Evolutionary conservation across 768 basidiomycete species (phyloP), one percentile per base, ranked within the genome.

Genomic region (Roridomyces roridus): DNA sequence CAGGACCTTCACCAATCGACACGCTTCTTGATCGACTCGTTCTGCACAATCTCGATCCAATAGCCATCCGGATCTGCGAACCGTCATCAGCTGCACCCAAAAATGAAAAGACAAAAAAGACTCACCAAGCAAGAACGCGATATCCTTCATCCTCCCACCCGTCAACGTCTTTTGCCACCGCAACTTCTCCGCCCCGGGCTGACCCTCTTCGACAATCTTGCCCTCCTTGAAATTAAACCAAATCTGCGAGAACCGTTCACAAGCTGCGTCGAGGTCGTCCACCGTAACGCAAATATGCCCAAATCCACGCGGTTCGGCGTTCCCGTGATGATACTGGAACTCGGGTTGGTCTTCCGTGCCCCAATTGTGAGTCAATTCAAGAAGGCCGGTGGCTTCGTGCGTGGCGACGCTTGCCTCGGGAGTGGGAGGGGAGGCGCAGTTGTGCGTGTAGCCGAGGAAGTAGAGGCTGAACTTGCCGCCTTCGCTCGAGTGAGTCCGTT

Each of bases 261-360:
- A 96, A 5, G 95, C 91, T 57, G 79, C 82, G 60, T 94, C 83
- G 64, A 98, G 80, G 69, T 97, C 81, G 62, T 89, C 88, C 26
- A 94, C 92, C 9, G 86, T 80, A 70, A 97, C 85, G 57, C 91
- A 91, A 66, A 96, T 95, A 73, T 97, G 96, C 0, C 95, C 93
- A 67, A 94, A 96, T 12, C 87, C 83, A 23, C 88, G 89, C 7
- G 91, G 89, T 8, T 94, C 93, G 5, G 83, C 70, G 74, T 99
- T 99, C 1, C 96, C 96, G 65, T 73, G 88, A n/a, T 87, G 81
- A 70, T 98, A 95, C 65, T 85, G 70, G 80, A 96, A 95, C 58
- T 72, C 74, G 47, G 85, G 65, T 69, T 96, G 89, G 50, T 73
- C 76, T 75, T 98, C 96, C 52, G 92, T 92, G 53, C 94, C 92